Conservation (phyloP, 1,284 basidiomycete genomes). For the Boletus albobrunnescens region DNA sequence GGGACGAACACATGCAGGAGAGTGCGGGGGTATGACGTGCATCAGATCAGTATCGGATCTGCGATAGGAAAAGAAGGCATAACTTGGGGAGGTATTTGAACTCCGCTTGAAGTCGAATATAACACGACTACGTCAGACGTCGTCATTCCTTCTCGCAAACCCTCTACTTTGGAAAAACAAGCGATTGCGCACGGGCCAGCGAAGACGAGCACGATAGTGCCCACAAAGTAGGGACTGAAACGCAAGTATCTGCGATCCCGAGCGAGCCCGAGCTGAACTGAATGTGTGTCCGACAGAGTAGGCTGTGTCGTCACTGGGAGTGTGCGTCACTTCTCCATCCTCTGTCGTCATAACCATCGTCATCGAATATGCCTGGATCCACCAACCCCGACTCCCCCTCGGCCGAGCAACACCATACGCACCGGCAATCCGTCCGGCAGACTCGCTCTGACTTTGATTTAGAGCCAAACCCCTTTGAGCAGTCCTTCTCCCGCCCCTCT, state of each 20-base stretch:
- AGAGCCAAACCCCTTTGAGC: constrained; percentile 96
- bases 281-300: constrained; percentile 16
- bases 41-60: constrained; percentile 36
- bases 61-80: constrained; percentile 28
- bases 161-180: too few relatives aligned
- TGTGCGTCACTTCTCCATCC: constrained; percentile 16
- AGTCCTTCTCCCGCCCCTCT: constrained; percentile 71
- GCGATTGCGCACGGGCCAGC: constrained; percentile 34
- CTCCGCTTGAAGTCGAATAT: constrained; percentile 39
- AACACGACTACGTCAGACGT: constrained; percentile 40
- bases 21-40: constrained; percentile 30
- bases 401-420: constrained; percentile 14
- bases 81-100: constrained; percentile 24
- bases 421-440: constrained; percentile 33
- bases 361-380: too few relatives aligned
- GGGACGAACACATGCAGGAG: background rate
- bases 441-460: constrained; percentile 71
- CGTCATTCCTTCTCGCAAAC: constrained; percentile 34
- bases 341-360: constrained; percentile 19
- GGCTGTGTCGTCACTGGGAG: constrained; percentile 26
- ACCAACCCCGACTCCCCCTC: constrained; percentile 26
- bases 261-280: constrained; percentile 21
- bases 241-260: constrained; percentile 29
- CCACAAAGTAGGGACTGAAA: constrained; percentile 12
- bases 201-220: constrained; percentile 17